Conservation (phyloP, 192 early-diverging fungal genomes). For the Chytriomyces confervae region DNA sequence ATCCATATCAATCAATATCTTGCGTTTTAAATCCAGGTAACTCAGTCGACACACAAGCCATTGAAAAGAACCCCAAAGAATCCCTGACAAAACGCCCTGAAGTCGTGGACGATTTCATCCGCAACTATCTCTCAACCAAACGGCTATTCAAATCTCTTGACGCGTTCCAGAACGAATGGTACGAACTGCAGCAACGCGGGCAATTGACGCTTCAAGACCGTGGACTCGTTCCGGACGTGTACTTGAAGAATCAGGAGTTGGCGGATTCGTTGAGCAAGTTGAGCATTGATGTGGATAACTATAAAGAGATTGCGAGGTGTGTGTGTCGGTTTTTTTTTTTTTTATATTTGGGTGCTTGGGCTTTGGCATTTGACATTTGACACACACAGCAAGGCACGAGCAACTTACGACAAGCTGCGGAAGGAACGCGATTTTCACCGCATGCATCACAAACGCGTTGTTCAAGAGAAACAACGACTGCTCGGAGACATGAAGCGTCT, state of each 20-base stretch:
- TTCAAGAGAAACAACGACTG: conserved; percentile 61
- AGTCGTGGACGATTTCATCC: conserved; percentile 65
- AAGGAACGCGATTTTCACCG: conserved; percentile 66
- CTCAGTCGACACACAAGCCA: too few species aligned
- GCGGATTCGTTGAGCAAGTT: conserved; percentile 57
- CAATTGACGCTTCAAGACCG: conserved; percentile 52
- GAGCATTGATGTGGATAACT: conserved; percentile 56
- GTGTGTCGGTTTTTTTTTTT: too few species aligned
- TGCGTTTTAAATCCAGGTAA: not conserved
- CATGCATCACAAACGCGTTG: conserved; percentile 68
- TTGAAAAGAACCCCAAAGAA: conserved; percentile 36
- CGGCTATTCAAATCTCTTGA: conserved; percentile 59
- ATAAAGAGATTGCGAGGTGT: conserved; percentile 65
- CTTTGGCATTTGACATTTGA: not conserved
- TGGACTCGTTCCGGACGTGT: conserved; percentile 61
- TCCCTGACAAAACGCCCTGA: conserved; percentile 56
- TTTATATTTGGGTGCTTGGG: not conserved
- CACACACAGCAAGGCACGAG: conserved; percentile 54
- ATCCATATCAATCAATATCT: not conserved
- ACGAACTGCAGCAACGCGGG: conserved; percentile 58
- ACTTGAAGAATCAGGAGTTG: conserved; percentile 58
- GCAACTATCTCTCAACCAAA: conserved; percentile 60
- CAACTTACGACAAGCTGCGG: conserved; percentile 62
- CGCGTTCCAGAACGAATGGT: conserved; percentile 69
- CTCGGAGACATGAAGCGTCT: conserved; percentile 61